Base-by-base conservation (phyloP, 805 yeast genomes). In the Yarrowia phangngaensis region DNA sequence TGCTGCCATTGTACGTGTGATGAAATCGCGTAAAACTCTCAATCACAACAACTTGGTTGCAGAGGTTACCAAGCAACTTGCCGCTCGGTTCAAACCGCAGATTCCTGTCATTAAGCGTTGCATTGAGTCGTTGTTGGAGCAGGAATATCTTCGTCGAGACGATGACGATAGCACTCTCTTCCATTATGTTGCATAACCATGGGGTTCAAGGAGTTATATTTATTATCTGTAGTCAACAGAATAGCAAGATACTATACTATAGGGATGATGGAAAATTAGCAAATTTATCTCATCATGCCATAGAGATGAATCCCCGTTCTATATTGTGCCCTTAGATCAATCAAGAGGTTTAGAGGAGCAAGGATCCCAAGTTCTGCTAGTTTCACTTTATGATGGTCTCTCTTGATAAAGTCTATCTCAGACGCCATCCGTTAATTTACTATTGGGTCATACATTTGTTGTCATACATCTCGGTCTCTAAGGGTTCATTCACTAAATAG, bases 1-100 rank as follows among this genome's bases (percentile, higher is more conserved):
- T 60, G 95, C 96, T 1, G 92, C 94, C 0, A 75, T 88, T 50
- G 95, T 88, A 4, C 72, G 96, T 45, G 78, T 82, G n/a, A 80
- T 88, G 90, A 88, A 88, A 65, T 52, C 85, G 1, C 69, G 88
- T 24, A 81, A 79, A 56, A 64, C 71, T 0, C 56, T 82, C 49
- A 69, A 63, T 19, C 90, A 84, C 60, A 79, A 78, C 55, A 81
- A 80, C 29, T 69, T 88, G 47, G 68, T 84, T n/a, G 74, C 72
- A 24, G 88, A 81, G 56, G 76, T 80, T 4, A 71, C 81, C 16
- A 72, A 73, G 41, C 83, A 77, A 53, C 67, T 87, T 38, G 63
- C 70, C 16, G 68, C 70, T 29, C 68, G 92, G 52, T 89, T 88
- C 63, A 75, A 74, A 43, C 88, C 95, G 1, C 76, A 77, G 51